Percentiles rank a stretch among this genome's conserved stretches.
Evolutionary conservation across 306 rosid species (phyloP).

Genomic region (Hippophae rhamnoides): DNA sequence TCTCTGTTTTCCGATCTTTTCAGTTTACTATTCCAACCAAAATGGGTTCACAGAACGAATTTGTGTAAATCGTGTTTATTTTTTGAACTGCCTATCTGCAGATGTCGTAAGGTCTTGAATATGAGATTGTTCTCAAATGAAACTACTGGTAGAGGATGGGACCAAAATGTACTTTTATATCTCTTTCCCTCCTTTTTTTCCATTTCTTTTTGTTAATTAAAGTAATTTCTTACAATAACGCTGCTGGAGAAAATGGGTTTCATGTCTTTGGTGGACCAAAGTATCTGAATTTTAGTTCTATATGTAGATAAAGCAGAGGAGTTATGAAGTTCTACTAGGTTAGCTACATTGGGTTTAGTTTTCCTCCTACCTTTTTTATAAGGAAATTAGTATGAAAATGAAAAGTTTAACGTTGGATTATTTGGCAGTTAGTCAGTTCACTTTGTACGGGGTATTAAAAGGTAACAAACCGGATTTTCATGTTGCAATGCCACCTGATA

Average conservation of each 20-base stretch:
- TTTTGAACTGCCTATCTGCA: constrained; percentile 7
- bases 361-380: not conserved
- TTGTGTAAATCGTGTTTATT: not conserved
- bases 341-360: not conserved
- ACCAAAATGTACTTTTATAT: constrained; percentile 38
- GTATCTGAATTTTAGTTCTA: constrained; percentile 2
- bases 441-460: constrained; percentile 73
- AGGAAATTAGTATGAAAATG: not conserved
- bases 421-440: constrained; percentile 84
- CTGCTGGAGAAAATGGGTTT: not conserved
- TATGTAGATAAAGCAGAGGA: constrained; percentile 67
- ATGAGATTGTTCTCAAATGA: constrained; percentile 81
- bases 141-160: constrained; percentile 72
- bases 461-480: constrained; percentile 97
- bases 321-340: constrained; percentile 72
- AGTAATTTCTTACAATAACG: not conserved
- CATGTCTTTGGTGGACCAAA: not conserved
- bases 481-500: constrained; percentile 78
- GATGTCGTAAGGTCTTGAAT: constrained; percentile 87
- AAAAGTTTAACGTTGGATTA: not conserved
- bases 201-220: not conserved
- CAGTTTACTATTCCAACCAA: not conserved
- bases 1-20: not conserved
- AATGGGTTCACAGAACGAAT: no score
- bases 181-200: not conserved